Conservation (phyloP, 2,329 filamentous ascomycete species). For the Chaetomiaceae sp. region DNA sequence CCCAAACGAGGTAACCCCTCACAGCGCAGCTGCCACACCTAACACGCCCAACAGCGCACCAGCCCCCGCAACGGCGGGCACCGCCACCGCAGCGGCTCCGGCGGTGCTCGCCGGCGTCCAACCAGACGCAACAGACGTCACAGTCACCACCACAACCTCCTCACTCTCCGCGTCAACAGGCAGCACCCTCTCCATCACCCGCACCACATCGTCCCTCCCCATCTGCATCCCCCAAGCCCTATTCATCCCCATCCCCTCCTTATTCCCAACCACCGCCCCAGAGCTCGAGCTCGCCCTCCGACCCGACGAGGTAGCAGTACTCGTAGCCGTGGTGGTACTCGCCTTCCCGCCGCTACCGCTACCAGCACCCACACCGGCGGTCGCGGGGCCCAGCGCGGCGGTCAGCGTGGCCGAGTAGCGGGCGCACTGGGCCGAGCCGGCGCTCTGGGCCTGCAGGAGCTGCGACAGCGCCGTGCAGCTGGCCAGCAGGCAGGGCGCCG, state of each 20-base stretch:
- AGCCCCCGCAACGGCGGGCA: neutral
- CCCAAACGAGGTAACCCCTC: neutral
- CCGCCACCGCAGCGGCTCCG: neutral
- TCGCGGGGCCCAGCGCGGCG: neutral
- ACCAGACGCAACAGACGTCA: neutral
- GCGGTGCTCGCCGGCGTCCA: constrained; percentile 3
- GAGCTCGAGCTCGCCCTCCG: too few species aligned
- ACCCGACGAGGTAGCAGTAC: too few species aligned
- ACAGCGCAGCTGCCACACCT: constrained; percentile 9
- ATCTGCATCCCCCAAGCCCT: too few species aligned
- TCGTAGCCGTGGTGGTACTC: too few species aligned
- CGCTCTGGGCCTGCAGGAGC: constrained; percentile 27
- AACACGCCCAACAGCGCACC: constrained; percentile 10
- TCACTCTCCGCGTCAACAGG: too few species aligned
- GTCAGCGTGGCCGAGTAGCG: constrained; percentile 12
- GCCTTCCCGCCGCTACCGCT: too few species aligned
- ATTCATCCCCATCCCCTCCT: too few species aligned
- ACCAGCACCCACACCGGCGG: too few species aligned
- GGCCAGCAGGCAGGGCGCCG: constrained; percentile 29
- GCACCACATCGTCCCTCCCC: too few species aligned
- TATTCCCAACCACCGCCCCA: too few species aligned
- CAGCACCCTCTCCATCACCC: too few species aligned
- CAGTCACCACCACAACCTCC: neutral
- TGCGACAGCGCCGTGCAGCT: constrained; percentile 25
- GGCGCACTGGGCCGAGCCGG: constrained; percentile 23